These are phyloP conservation scores for Rhizomucor miehei DNA, from an alignment of 371 early-diverging fungal species.

Conservation along the genomic window DNA sequence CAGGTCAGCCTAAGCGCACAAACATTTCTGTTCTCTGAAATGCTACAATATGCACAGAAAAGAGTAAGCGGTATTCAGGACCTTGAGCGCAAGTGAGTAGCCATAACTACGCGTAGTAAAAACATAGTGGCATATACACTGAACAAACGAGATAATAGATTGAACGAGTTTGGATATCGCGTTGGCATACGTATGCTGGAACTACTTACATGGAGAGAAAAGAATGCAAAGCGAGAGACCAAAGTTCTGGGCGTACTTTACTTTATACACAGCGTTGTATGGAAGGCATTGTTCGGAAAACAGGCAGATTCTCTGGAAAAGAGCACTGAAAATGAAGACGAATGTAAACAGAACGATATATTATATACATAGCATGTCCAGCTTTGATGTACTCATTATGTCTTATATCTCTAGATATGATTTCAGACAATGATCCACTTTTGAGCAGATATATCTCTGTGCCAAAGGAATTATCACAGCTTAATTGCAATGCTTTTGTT, in stretches of 20 bases:
- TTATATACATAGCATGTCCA: too few relatives aligned
- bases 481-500: conserved; percentile 91
- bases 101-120: background rate
- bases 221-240: conserved; percentile 83
- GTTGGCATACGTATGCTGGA: conserved; percentile 89
- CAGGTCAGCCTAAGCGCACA: conserved; percentile 85
- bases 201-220: conserved; percentile 84
- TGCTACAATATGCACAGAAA: conserved; percentile 93
- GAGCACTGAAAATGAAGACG: conserved; percentile 92
- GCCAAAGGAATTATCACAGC: conserved; percentile 87
- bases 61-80: conserved; percentile 92
- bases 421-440: conserved; percentile 92
- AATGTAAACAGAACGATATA: conserved; percentile 58
- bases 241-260: conserved; percentile 81
- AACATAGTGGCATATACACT: background rate
- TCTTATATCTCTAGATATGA: conserved; percentile 97
- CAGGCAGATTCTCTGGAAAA: conserved; percentile 92
- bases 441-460: conserved; percentile 88
- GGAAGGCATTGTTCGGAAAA: conserved; percentile 93
- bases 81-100: conserved; percentile 81
- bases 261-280: conserved; percentile 89
- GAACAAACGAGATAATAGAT: conserved; percentile 34
- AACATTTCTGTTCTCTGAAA: conserved; percentile 91
- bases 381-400: too few relatives aligned
- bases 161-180: conserved; percentile 90